These are phyloP conservation scores for Limonium bicolor DNA, from an alignment of 148 eudicot species.

Conservation along the genomic window DNA sequence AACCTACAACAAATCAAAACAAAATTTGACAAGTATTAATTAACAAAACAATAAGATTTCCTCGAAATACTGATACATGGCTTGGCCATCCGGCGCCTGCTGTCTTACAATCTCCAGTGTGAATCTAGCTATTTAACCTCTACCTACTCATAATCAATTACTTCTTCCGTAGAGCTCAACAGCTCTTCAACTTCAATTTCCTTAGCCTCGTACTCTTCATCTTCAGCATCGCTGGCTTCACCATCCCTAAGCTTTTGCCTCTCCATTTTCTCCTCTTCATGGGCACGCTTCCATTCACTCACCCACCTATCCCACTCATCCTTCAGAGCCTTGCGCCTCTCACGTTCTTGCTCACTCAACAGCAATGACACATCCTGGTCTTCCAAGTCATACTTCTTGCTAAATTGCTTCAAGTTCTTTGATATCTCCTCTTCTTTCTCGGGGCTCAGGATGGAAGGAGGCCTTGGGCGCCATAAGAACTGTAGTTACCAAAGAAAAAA, in stretches of 20 bases:
- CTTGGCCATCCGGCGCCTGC: too few species aligned
- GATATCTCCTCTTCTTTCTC: slow-evolving; percentile 93
- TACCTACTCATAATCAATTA: too few species aligned
- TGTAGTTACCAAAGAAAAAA: slow-evolving; percentile 9
- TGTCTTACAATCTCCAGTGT: too few species aligned
- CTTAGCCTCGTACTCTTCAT: slow-evolving; percentile 82
- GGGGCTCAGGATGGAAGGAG: slow-evolving; percentile 59
- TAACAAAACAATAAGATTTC: too few species aligned
- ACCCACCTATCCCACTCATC: slow-evolving; percentile 87
- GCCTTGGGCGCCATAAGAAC: slow-evolving; percentile 90
- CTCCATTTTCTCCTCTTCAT: slow-evolving; percentile 55
- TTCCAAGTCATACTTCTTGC: slow-evolving; percentile 83
- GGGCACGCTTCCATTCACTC: slow-evolving; percentile 41
- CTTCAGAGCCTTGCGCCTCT: slow-evolving; percentile 65
- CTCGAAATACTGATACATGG: too few species aligned
- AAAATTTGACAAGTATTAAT: too few species aligned
- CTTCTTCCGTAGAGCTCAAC: slow-evolving; percentile 48
- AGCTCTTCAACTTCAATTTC: slow-evolving; percentile 83
- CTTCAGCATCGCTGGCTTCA: slow-evolving; percentile 89
- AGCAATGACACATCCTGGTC: slow-evolving; percentile 77
- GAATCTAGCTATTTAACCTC: too few species aligned
- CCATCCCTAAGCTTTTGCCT: slow-evolving; percentile 65
- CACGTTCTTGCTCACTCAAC: slow-evolving; percentile 87
- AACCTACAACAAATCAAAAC: too few species aligned
- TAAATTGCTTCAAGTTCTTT: slow-evolving; percentile 77